Evolutionary conservation across 495 filamentous ascomycete species (phyloP).

Genomic region (Hyphodiscus hymeniophilus): DNA sequence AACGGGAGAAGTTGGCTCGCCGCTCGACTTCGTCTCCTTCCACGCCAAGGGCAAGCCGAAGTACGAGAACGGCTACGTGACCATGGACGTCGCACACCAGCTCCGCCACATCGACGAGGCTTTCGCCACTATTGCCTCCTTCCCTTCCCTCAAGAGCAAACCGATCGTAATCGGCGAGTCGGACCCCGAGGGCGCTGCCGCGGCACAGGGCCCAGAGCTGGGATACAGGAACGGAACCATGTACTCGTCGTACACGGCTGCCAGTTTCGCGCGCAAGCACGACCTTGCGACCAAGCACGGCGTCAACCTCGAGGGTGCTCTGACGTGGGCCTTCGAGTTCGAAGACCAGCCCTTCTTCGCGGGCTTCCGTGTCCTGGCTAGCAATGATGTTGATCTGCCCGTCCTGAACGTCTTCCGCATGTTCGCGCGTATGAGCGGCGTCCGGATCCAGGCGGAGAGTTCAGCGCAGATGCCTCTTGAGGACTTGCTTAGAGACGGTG

Average conservation of each 20-base stretch:
- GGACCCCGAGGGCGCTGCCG: neutral
- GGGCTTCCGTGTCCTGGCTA: neutral
- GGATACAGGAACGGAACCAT: neutral
- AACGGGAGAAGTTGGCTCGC: neutral
- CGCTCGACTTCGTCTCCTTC: neutral
- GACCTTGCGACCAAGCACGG: neutral
- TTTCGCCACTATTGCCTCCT: neutral
- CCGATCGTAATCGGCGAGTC: neutral
- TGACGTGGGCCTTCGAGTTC: neutral
- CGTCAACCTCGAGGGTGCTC: neutral
- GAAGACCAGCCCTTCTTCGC: neutral
- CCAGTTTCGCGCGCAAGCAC: neutral
- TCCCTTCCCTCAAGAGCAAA: neutral
- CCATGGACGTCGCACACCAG: neutral
- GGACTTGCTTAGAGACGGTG: neutral
- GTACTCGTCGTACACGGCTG: neutral
- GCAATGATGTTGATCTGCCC: neutral
- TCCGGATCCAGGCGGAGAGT: neutral
- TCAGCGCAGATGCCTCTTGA: neutral
- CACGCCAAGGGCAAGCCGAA: neutral
- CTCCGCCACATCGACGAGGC: neutral
- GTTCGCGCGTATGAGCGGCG: neutral
- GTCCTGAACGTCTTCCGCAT: neutral
- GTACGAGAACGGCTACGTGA: neutral
- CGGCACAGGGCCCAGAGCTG: neutral